Conservation (phyloP, 768 basidiomycete genomes). For the Russula earlei region DNA sequence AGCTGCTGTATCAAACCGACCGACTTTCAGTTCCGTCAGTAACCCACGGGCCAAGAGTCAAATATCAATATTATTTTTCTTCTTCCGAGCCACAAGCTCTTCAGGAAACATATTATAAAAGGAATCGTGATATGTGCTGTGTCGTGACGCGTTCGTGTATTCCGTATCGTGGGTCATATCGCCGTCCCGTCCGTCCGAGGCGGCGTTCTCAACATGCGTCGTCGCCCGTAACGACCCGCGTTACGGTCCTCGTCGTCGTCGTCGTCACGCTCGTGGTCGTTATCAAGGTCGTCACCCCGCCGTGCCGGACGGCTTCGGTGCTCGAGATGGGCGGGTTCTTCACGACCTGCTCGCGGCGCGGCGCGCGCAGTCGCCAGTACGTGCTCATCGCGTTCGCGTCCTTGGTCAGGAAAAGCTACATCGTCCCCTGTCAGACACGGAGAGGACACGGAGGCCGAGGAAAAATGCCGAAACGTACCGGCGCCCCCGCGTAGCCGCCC, state of each 20-base stretch:
- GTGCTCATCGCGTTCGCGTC: slow-evolving; percentile 15
- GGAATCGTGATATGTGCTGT: too few relatives aligned
- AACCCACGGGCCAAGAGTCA: too few relatives aligned
- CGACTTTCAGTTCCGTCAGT: too few relatives aligned
- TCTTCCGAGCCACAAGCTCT: too few relatives aligned
- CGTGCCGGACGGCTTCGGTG: slow-evolving; percentile 6
- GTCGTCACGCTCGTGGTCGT: slow-evolving; percentile 19
- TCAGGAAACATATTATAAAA: too few relatives aligned
- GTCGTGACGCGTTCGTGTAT: too few relatives aligned
- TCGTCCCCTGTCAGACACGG: background rate
- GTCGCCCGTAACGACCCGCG: slow-evolving; percentile 13
- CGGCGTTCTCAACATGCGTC: background rate
- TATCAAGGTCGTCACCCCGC: slow-evolving; percentile 13
- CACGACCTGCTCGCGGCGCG: slow-evolving; percentile 18
- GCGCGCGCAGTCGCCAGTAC: slow-evolving; percentile 14
- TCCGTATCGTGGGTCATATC: background rate
- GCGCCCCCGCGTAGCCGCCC: slow-evolving; percentile 12
- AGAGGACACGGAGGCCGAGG: background rate
- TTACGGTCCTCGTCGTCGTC: slow-evolving; percentile 18
- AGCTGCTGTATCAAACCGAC: too few relatives aligned
- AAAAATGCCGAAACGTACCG: slow-evolving; percentile 1
- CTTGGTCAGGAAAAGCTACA: slow-evolving; percentile 14
- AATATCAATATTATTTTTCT: too few relatives aligned
- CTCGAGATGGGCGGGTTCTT: slow-evolving; percentile 15
- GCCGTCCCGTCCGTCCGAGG: background rate